Evolutionary conservation across 805 yeast genomes (phyloP), one percentile per base, ranked within the genome.

Genomic region (Danielia reshetovae): DNA sequence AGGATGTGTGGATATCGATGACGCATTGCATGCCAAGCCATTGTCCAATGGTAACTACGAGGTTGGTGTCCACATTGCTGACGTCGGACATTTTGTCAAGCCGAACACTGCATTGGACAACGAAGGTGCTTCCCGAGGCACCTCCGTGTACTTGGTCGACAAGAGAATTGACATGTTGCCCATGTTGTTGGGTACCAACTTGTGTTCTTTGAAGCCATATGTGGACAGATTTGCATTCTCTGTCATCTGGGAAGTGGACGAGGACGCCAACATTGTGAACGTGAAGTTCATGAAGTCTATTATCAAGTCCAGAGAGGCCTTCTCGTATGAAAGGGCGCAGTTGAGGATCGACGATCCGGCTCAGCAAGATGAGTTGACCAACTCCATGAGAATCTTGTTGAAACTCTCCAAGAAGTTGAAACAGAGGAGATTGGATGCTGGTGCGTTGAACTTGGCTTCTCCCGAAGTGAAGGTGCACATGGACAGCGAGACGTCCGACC

Each of bases 101-200:
- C 82, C 98, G 0, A 83, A 81, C 43, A 87, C 96, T 3, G 81
- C 97, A 0, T 70, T 93, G 40, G 98, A 93, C 57, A 82, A 77
- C 29, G 99, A 93, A 63, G 99, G 97, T 60, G 95, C 97, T 0
- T 74, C 95, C 1, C 78, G 99, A 62, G 97, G 97, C 51, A 93
- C 98, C 0, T 89, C 98, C 4, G 97, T 93, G 3, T 93, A 93
- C 61, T 70, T 93, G 37, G 99, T 93, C 10, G 98, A 93, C 58
- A 90, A 93, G 62, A 85, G 99, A 73, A 93, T 93, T 49, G 99
- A 93, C 72, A 93, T 93, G 99, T 70, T 93, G 44, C 99, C 99
- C 5, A 79, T 85, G 81, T 63, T 93, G 29, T 71, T 93, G 38
- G 97, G 98, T 57, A 93, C 98, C 3, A 93, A 93, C 57, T 65